Evolutionary conservation across 2,329 filamentous ascomycete genomes (phyloP), one percentile per base, ranked within the genome.

Genomic region (Colletotrichum cordylinicola): DNA sequence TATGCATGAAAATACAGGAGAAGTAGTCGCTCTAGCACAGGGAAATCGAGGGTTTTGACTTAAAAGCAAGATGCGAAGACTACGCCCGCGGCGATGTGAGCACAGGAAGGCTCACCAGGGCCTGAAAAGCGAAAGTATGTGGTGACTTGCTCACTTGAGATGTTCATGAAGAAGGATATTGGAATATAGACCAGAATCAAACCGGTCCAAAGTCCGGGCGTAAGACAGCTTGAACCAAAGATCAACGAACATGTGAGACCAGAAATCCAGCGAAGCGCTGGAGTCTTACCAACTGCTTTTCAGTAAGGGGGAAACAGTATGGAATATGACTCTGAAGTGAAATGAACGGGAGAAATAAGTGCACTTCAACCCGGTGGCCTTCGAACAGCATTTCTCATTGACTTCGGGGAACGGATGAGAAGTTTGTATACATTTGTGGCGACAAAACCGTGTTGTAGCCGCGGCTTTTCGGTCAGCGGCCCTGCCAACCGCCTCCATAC

Each of bases 1-100:
- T 33, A 33, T 33, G 8, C 31, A 33, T 33, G 31, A 33, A 10
- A 9, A 8, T 33, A 33, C 31, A 9, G 31, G 6, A 33, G 10
- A 33, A 33, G 31, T 33, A 33, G 31, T 33, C 31, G 31, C 10
- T 33, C 31, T 33, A 9, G 10, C 31, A 33, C 10, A 33, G 31
- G 31, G 8, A 33, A 10, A 10, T 3, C 6, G 8, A 10, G 10
- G 31, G 31, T 6, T 33, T 29, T 4, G 29, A 29, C 29, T 6
- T 29, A 29, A 29, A 29, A 29, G 5, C 29, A 29, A 29, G 39
- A n/a, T 2, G 0, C n/a, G 1, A 43, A 43, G 4, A 43, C 10
- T n/a, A 1, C 39, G 9, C 18, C n/a, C 39, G n/a, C 0, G 10
- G 39, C 43, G n/a, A 4, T 48, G 10, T 0, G 10, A 7, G 43